Evolutionary conservation across 78 protist genomes (phyloP).

Genomic region (Bodo saltans): DNA sequence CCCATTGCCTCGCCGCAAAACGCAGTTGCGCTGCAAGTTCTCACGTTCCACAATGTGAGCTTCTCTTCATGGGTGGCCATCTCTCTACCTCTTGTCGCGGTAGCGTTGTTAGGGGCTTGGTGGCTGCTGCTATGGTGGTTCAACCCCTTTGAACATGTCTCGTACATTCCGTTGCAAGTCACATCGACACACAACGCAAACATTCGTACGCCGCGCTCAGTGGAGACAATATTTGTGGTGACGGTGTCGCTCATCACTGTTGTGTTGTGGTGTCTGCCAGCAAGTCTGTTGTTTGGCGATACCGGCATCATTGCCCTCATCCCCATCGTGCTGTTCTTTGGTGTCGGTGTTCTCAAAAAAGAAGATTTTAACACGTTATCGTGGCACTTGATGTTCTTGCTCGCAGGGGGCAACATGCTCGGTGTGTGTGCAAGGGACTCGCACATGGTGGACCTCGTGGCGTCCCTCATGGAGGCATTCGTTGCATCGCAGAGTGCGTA

Average conservation of each 20-base stretch:
- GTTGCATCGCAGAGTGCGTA: neutral
- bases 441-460: neutral
- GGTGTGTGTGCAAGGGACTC: neutral
- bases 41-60: neutral
- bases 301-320: conserved; percentile 4
- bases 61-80: neutral
- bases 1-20: conserved; percentile 48
- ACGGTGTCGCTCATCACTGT: neutral
- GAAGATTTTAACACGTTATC: conserved; percentile 24
- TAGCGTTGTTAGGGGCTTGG: neutral
- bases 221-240: neutral
- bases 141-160: neutral
- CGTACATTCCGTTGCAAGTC: neutral
- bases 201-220: neutral
- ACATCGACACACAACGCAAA: neutral
- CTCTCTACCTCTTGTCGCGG: neutral
- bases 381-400: conserved; percentile 17
- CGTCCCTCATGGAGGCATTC: neutral
- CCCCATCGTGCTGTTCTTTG: neutral
- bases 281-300: neutral
- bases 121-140: neutral
- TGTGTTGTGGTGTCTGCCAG: neutral
- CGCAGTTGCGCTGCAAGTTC: conserved; percentile 18
- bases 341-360: conserved; percentile 1
- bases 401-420: conserved; percentile 35